Evolutionary conservation across 78 protist genomes (phyloP).

Genomic region (Chrysochromulina tobinii): DNA sequence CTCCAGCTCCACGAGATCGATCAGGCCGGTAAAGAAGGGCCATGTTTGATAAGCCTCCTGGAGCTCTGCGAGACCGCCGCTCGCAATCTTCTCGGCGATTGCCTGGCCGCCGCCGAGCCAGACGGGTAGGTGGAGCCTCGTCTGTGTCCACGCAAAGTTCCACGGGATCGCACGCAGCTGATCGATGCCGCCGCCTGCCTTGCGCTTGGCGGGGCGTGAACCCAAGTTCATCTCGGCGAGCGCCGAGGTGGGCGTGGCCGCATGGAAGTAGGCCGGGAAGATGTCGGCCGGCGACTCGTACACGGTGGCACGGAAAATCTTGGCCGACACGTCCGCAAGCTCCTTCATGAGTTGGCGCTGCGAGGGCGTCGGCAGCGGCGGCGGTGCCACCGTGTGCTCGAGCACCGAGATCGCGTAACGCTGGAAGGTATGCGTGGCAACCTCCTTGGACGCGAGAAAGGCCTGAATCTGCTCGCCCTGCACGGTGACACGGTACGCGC

Average conservation of each 20-base stretch:
- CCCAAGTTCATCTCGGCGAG: constrained; percentile 56
- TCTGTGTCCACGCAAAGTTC: constrained; percentile 75
- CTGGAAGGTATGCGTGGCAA: constrained; percentile 48
- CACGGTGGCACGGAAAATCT: constrained; percentile 33
- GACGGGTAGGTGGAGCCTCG: constrained; percentile 65
- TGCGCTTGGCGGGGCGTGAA: constrained; percentile 62
- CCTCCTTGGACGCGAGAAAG: constrained; percentile 44
- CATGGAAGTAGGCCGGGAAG: constrained; percentile 61
- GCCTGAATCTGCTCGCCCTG: constrained; percentile 78
- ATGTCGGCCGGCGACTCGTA: constrained; percentile 21
- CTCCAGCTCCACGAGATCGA: constrained; percentile 29
- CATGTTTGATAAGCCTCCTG: not conserved
- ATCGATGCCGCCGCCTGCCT: constrained; percentile 35
- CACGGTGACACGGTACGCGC: constrained; percentile 62
- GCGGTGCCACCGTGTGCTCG: constrained; percentile 55
- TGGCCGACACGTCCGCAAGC: constrained; percentile 52
- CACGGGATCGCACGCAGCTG: constrained; percentile 81
- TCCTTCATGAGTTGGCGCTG: constrained; percentile 65
- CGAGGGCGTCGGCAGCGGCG: constrained; percentile 42
- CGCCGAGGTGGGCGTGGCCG: constrained; percentile 62
- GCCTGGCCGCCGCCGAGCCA: constrained; percentile 61
- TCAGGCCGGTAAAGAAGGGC: not conserved
- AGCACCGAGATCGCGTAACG: constrained; percentile 46
- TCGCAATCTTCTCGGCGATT: not conserved
- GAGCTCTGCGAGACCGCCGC: not conserved